These are phyloP conservation scores for Sungouiozyma intestinalis DNA, from an alignment of 805 yeast genomes.

Conservation along the genomic window DNA sequence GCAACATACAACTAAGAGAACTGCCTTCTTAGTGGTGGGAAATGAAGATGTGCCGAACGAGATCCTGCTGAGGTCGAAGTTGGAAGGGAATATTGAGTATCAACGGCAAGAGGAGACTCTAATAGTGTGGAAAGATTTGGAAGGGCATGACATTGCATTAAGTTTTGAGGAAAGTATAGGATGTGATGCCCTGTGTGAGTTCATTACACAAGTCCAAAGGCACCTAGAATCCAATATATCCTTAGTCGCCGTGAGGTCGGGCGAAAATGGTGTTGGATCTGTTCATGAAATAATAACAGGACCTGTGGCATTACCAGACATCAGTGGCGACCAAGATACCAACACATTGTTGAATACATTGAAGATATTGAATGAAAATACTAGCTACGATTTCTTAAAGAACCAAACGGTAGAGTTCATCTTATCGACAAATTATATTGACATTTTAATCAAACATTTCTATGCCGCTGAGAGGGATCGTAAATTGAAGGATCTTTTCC, in stretches of 20 bases:
- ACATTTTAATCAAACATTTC: slow-evolving; percentile 43
- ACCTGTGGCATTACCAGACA: slow-evolving; percentile 59
- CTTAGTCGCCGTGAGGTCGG: slow-evolving; percentile 54
- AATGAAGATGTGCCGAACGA: slow-evolving; percentile 56
- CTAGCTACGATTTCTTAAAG: slow-evolving; percentile 48
- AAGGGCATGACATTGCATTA: slow-evolving; percentile 65
- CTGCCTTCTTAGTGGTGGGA: slow-evolving; percentile 58
- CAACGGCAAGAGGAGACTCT: slow-evolving; percentile 92
- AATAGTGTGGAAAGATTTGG: slow-evolving; percentile 82
- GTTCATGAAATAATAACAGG: slow-evolving; percentile 71
- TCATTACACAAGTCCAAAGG: slow-evolving; percentile 58
- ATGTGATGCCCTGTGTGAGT: slow-evolving; percentile 74
- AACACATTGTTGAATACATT: slow-evolving; percentile 42
- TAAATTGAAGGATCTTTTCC: slow-evolving; percentile 46
- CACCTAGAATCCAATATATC: slow-evolving; percentile 55
- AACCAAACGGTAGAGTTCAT: slow-evolving; percentile 52
- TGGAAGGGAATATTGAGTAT: slow-evolving; percentile 72
- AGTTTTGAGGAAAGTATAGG: slow-evolving; percentile 90
- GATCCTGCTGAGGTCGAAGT: slow-evolving; percentile 48
- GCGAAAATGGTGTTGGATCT: slow-evolving; percentile 38
- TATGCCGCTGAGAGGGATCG: slow-evolving; percentile 43
- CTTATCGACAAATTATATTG: slow-evolving; percentile 42
- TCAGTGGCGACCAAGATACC: slow-evolving; percentile 36
- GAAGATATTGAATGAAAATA: slow-evolving; percentile 47
- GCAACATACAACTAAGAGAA: slow-evolving; percentile 3